Evolutionary conservation across 2,329 filamentous ascomycete genomes (phyloP), one percentile per base, ranked within the genome.

Genomic region (Saccharata proteae): DNA sequence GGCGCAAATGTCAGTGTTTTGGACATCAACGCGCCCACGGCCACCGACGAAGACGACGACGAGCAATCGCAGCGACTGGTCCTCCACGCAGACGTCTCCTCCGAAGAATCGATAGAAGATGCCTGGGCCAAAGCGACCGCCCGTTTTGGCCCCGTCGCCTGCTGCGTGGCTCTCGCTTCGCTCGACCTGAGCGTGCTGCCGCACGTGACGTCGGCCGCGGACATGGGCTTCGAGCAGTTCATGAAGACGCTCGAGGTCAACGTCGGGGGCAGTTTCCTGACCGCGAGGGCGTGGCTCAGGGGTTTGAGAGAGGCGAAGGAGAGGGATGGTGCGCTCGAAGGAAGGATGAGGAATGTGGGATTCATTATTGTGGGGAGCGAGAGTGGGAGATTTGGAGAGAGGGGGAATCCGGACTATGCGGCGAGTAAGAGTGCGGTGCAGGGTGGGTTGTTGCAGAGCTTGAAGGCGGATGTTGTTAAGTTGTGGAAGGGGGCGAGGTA

Each of bases 351-450:
- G 16, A 63, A 65, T 40, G 50, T 60, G 9, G 49, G 50, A 16
- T 43, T 64, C 22, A 48, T 65, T 14, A 53, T 66, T 19, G 56
- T 66, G 31, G 62, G 62, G 8, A 58, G 53, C 31, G 61, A 65
- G 41, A 56, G 56, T 28, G 61, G 61, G 2, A 45, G 49, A 28
- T 63, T 63, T 40, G 62, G 60, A 5, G 58, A 61, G 23, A 38
- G 55, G n/a, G 46, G 40, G 1, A 58, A 58, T 41, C 51, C 58
- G 4, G 61, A 64, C 15, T 65, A 65, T 35, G 57, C 59, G 6
- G 45, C 59, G 20, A 54, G 47, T 5, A 66, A 67, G 38, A 55
- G 55, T 26, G 62, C 61, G 3, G 59, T 65, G 10, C 61, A 65
- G 39, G 47, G 44, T 18, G 61, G 62, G 3, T 38, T 65, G 16